Conservation (phyloP, 805 yeast species). For the Suhomyces kilbournensis region DNA sequence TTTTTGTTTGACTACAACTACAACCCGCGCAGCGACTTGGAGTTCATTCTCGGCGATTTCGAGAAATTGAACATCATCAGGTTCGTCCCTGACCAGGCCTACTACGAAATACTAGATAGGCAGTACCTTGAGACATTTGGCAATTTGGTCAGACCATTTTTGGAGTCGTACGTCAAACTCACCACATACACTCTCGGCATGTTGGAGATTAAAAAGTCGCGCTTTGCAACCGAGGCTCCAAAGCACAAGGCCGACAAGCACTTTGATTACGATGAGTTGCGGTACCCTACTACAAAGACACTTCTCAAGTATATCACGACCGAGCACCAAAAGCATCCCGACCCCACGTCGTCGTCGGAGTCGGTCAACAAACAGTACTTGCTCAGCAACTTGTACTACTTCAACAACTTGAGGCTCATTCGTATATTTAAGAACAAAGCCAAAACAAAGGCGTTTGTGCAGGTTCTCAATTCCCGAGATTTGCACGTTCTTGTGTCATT, state of each 20-base stretch:
- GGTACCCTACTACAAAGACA: constrained; percentile 32
- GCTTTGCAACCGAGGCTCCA: constrained; percentile 9
- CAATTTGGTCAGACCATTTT: constrained; percentile 32
- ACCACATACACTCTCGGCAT: constrained; percentile 13
- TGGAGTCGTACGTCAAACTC: constrained; percentile 31
- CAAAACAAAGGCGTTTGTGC: constrained; percentile 39
- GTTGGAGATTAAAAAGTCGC: constrained; percentile 14
- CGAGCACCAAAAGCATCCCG: constrained; percentile 10
- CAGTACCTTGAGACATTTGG: constrained; percentile 23
- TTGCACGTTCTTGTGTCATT: constrained; percentile 23
- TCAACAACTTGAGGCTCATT: constrained; percentile 33
- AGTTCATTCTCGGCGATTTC: constrained; percentile 26
- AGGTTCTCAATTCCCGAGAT: constrained; percentile 27
- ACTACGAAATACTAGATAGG: constrained; percentile 19
- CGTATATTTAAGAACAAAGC: constrained; percentile 40
- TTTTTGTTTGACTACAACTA: constrained; percentile 42
- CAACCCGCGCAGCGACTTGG: constrained; percentile 26
- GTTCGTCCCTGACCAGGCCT: constrained; percentile 6
- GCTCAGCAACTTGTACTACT: constrained; percentile 36
- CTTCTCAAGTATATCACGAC: constrained; percentile 26
- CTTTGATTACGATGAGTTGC: constrained; percentile 12
- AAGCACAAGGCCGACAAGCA: constrained; percentile 3
- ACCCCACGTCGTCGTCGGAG: constrained; percentile 19
- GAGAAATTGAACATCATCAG: constrained; percentile 11
- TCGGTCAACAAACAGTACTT: constrained; percentile 42